Base-by-base conservation (phyloP, 78 protist genomes). In the Dictyostelium citrinum region DNA sequence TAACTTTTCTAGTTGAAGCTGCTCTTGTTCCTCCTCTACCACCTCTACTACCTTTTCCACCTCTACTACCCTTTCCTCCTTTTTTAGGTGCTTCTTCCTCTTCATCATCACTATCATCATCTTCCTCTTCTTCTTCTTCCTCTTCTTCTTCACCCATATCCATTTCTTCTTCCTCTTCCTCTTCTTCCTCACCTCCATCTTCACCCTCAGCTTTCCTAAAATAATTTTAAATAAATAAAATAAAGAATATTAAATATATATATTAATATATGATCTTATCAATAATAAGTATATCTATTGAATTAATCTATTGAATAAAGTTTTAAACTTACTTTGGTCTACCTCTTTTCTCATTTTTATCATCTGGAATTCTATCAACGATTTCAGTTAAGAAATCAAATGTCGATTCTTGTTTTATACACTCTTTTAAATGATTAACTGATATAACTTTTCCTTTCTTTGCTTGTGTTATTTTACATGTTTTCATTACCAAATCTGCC, bases 91-190 rank as follows among this genome's bases (percentile, higher is more conserved):
- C 93, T 43, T 78, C 82, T 27, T 76, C 85, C 11, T 86, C 84
- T 12, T 76, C 85, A 6, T 86, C 91, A 0, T 84, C 93, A 5
- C 80, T 83, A 0, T 86, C 93, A 22, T 61, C 71, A 3, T 86
- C 93, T 14, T 74, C 81, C 20, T 86, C 93, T 6, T 78, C 81
- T 2, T 86, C 93, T 8, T 68, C 74, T 5, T 76, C 83, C 7
- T 61, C 78, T 10, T 86, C 93, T n/a, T 86, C 93, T 6, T 86
- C 93, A 22, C 60, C 93, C 33, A 86, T 86, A 86, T 86, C 76
- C 93, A 86, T 86, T 74, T 86, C 93, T n/a, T 58, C 46, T 4
- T 81, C 86, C 29, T 81, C 86, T 61, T 81, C 76, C 12, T 58
- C 76, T 2, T 78, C 93, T n/a, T 78, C 91, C 10, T 74, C 84